phyloP scores from a whole-genome alignment of 2,329 filamentous ascomycete genomes.

The Fusarium falciforme region DNA sequence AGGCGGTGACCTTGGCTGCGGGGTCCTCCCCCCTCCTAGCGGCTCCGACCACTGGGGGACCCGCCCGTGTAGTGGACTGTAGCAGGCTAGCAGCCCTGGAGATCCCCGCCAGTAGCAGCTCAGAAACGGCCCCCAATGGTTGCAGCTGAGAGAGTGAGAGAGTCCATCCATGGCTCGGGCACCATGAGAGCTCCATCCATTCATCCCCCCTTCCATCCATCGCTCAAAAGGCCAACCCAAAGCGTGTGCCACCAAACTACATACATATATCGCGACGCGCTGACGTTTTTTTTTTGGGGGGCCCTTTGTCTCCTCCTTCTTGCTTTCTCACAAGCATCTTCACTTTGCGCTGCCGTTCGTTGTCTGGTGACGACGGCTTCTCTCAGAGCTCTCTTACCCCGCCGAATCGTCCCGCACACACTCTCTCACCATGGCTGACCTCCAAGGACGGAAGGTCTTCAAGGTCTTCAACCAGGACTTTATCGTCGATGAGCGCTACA shows the following conservation, averaged over 20 bases:
- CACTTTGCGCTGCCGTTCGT: not conserved
- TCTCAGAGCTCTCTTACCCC: constrained; percentile 25
- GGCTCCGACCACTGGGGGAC: constrained; percentile 40
- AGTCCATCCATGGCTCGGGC: constrained; percentile 11
- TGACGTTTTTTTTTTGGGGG: constrained; percentile 12
- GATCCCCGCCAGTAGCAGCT: constrained; percentile 17
- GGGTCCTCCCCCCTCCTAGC: constrained; percentile 34
- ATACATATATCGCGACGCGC: constrained; percentile 44
- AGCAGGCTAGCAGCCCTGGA: constrained; percentile 34
- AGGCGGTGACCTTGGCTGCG: constrained; percentile 40
- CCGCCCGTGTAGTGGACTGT: not conserved
- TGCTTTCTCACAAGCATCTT: constrained; percentile 13
- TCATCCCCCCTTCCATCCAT: constrained; percentile 29
- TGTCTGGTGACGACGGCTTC: constrained; percentile 1
- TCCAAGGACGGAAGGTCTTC: constrained; percentile 83
- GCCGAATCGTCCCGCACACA: constrained; percentile 22
- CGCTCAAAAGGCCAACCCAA: constrained; percentile 10
- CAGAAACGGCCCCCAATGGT: constrained; percentile 9
- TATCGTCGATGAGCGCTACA: constrained; percentile 97
- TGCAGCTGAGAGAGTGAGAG: constrained; percentile 30
- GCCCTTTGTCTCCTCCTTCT: constrained; percentile 29
- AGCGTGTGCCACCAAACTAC: constrained; percentile 24
- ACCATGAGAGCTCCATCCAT: constrained; percentile 20
- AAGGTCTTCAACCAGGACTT: constrained; percentile 99
- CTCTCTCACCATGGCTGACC: constrained; percentile 51